Base-by-base conservation (phyloP, 768 basidiomycete species). In the Boletus eberwhitei region DNA sequence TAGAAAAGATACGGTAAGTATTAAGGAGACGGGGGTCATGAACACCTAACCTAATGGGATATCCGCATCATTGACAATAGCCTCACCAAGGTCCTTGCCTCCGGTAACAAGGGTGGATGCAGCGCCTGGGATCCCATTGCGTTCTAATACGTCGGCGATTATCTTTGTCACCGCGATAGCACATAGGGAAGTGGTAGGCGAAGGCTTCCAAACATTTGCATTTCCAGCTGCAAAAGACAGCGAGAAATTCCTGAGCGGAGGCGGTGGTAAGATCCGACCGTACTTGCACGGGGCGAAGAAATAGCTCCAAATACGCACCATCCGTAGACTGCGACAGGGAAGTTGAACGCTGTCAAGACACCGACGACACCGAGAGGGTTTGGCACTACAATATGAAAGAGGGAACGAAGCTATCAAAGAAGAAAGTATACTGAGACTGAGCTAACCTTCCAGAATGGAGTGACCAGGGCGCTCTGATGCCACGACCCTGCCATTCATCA, bases 171-270 rank as follows among this genome's bases (percentile, higher is more conserved):
- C 82, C 0, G 95, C 96, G 54, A 98, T 88, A n/a, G 93, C 80
- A 67, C 87, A 95, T 35, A 96, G 73, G 4, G 95, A 87, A 0
- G 95, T 98, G 3, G 80, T 89, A 2, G 87, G 91, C 0, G 93
- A 89, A 8, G 95, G 95, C 68, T 98, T 98, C 95, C 95, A 98
- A 43, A 98, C 70, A 0, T 93, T 95, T 2, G 93, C 87, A 70
- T 98, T 98, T 17, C 94, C 94, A 29, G 90, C 88, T 2, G 90
- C 87, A 54, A 98, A 74, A 5, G 93, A 90, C 22, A 98, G 78
- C 2, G 93, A 82, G 47, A 96, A 75, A 71, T 98, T 98, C 94
- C 94, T 93, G 64, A 31, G 37, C 14, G 48, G 37, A 19, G 7
- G n/a, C 48, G 57, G 44, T 21, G 54, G 41, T 51, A 32, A 66